Conservation (phyloP, 345 rosid genomes). For the Abelmoschus esculentus region DNA sequence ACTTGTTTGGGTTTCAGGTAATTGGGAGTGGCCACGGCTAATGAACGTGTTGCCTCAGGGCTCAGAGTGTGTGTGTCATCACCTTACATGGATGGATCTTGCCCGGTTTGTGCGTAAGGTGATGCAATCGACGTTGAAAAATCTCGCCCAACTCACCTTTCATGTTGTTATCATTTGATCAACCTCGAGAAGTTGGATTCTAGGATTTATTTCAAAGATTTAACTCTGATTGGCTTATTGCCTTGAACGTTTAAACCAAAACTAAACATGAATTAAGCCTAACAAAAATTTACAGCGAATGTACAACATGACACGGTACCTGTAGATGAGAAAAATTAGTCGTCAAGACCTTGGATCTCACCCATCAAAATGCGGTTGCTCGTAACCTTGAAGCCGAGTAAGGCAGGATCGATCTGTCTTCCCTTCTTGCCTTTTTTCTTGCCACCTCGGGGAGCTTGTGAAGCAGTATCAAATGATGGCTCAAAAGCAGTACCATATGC, state of each 20-base stretch:
- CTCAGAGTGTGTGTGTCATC: too few species aligned
- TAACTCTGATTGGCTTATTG: too few species aligned
- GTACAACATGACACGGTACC: not conserved
- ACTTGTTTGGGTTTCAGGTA: not conserved
- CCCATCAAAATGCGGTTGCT: constrained; percentile 61
- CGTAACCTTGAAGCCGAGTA: constrained; percentile 53
- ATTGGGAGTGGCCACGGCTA: not conserved
- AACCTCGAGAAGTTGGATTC: too few species aligned
- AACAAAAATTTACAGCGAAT: constrained; percentile 3
- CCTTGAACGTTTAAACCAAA: too few species aligned
- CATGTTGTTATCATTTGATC: too few species aligned
- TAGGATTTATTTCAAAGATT: too few species aligned
- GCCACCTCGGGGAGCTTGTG: constrained; percentile 20
- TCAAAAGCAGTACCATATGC: constrained; percentile 17
- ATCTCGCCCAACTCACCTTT: too few species aligned
- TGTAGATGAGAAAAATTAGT: constrained; percentile 15
- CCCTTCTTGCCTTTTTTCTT: constrained; percentile 57
- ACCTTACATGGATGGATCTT: too few species aligned
- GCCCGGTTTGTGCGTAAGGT: too few species aligned
- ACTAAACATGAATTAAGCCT: not conserved
- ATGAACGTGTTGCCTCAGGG: too few species aligned
- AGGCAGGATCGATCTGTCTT: constrained; percentile 47
- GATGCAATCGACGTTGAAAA: too few species aligned
- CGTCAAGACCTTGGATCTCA: constrained; percentile 42
- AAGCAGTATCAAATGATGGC: constrained; percentile 22